Base-by-base conservation (phyloP, 1,284 basidiomycete genomes). In the Microbotryum silenes-acaulis region DNA sequence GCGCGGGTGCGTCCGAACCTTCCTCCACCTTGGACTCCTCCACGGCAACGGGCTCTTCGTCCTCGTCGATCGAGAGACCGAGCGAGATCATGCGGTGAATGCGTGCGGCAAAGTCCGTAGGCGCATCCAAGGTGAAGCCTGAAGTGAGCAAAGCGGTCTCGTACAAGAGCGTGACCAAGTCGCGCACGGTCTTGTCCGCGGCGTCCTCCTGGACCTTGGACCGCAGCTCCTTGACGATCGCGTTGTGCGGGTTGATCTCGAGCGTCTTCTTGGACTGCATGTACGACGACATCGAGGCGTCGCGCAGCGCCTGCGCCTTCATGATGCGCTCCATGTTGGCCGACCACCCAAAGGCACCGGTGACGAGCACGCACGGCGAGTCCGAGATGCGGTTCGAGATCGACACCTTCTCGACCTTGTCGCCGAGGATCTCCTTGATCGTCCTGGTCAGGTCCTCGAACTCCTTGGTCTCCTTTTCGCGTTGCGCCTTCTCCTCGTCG, bases 331-430 rank as follows among this genome's bases (percentile, higher is more conserved):
- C 91, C 83, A 84, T 70, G 85, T 97, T 97, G 69, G 93, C 92
- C 53, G 92, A 97, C 96, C 96, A 98, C 66, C 94, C 93, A 77
- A 97, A 98, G 77, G 97, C 92, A 68, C 93, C 94, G 69, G 96
- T 97, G 75, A 97, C 94, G 74, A 96, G 87, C 49, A 96, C 91
- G 75, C 91, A 94, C 61, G 92, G 92, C 31, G 92, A 96, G 79
- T 94, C 90, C 74, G 84, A 83, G 81, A 97, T 93, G 78, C 94
- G 91, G 86, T 96, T 97, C 58, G 96, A 97, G 72, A 97, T 83
- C 69, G 97, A 85, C 46, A 98, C 96, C 85, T 98, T 98, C 85
- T 98, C 96, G 70, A 98, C 94, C 83, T 94, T 96, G 80, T 97
- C 94, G 66, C 93, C 93, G 65, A 98, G 91, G 68, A 90, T 91